A percentile compares a stretch with the other conserved stretches of the same genome.
Conservation (phyloP, 2,329 filamentous ascomycete species). For the Ophiocordyceps camponoti-saundersi region DNA sequence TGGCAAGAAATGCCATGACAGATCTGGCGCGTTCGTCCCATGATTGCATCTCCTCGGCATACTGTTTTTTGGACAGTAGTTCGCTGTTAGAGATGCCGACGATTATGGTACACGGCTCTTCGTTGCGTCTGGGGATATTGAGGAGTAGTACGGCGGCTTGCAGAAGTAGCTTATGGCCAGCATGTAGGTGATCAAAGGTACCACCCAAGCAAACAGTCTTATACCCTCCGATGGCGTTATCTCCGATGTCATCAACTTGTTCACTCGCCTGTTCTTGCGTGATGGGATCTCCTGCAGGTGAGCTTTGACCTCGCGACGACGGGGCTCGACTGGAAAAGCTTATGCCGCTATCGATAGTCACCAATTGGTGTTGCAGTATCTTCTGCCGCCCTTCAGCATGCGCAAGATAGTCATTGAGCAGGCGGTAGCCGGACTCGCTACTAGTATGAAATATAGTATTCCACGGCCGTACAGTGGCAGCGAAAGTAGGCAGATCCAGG, state of each 20-base stretch:
- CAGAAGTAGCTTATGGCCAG: constrained; percentile 88
- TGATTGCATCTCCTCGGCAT: constrained; percentile 59
- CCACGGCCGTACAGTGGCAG: constrained; percentile 41
- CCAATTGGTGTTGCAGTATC: constrained; percentile 31
- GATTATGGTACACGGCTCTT: constrained; percentile 41
- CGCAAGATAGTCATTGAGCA: constrained; percentile 33
- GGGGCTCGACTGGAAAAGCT: constrained; percentile 15
- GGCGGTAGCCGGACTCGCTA: constrained; percentile 42
- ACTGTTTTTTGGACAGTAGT: constrained; percentile 78
- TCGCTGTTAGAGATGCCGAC: constrained; percentile 82
- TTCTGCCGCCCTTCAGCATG: constrained; percentile 28
- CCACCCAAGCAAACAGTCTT: constrained; percentile 60
- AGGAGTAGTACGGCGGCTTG: constrained; percentile 68
- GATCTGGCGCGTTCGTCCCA: constrained; percentile 60
- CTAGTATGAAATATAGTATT: constrained; percentile 46
- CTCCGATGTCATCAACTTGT: background rate
- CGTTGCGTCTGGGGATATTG: constrained; percentile 22
- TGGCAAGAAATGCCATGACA: constrained; percentile 58
- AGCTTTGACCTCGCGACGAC: background rate
- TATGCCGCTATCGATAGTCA: constrained; percentile 34
- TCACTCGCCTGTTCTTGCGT: background rate
- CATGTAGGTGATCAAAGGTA: constrained; percentile 91
- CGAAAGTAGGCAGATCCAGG: constrained; percentile 33
- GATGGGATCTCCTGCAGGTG: background rate
- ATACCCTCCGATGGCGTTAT: constrained; percentile 7